These are phyloP conservation scores for Cryphonectria naterciae DNA, from an alignment of 2,329 filamentous ascomycete genomes.

Conservation along the genomic window DNA sequence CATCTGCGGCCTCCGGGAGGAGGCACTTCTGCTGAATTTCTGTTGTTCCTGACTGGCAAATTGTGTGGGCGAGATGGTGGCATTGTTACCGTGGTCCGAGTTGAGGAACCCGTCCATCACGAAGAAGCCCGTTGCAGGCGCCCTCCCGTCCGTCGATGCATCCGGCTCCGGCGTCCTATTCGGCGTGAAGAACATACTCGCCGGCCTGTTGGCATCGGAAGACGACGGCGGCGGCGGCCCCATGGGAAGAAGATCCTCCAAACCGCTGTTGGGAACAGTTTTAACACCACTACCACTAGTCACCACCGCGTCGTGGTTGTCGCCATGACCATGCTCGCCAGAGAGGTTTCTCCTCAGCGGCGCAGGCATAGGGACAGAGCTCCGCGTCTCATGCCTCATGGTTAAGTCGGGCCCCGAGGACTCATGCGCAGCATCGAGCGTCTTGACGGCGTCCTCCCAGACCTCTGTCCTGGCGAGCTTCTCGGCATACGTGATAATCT, in stretches of 20 bases:
- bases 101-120: conserved; percentile 20
- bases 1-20: background rate
- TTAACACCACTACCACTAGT: background rate
- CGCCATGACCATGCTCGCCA: background rate
- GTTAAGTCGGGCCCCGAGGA: background rate
- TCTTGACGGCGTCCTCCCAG: conserved; percentile 25
- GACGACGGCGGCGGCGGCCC: background rate
- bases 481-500: conserved; percentile 25
- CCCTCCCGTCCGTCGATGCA: background rate
- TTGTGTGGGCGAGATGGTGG: background rate
- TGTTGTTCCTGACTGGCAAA: background rate
- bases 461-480: conserved; percentile 17
- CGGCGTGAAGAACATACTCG: conserved; percentile 14
- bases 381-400: background rate
- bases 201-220: background rate
- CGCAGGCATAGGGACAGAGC: conserved; percentile 9
- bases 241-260: conserved; percentile 3
- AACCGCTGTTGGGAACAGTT: background rate
- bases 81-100: conserved; percentile 10
- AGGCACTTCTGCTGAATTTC: background rate
- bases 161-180: conserved; percentile 2
- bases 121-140: conserved; percentile 16
- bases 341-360: background rate
- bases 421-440: conserved; percentile 15
- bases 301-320: background rate